phyloP scores from a whole-genome alignment of 805 yeast genomes.

The Teunomyces atbi region DNA sequence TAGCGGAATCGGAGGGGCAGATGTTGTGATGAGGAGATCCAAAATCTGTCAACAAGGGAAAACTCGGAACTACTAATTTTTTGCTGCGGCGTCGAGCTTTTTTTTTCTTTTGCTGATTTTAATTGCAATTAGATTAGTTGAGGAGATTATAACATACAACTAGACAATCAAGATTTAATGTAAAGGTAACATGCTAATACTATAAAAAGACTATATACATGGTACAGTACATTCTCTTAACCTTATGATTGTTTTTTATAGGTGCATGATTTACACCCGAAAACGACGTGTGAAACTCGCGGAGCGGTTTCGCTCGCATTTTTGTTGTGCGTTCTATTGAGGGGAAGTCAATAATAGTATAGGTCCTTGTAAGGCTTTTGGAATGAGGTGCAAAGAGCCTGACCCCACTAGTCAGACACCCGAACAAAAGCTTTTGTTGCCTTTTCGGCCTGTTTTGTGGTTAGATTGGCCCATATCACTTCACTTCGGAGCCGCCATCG shows the following conservation, averaged over 20 bases:
- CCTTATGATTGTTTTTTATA: no score
- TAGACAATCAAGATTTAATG: background rate
- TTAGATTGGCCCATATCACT: background rate
- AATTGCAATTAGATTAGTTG: background rate
- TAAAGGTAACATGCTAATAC: background rate
- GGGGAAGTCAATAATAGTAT: constrained; percentile 1
- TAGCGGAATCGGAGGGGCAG: background rate
- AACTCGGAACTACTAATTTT: background rate
- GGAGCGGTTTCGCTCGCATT: background rate
- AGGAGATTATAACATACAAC: background rate
- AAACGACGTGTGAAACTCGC: background rate
- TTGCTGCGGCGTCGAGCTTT: background rate
- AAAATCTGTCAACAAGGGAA: constrained; percentile 1
- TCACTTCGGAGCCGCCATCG: background rate
- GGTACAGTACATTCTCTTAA: no score
- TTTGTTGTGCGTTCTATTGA: constrained; percentile 4
- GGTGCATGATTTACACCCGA: background rate
- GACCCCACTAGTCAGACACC: no score
- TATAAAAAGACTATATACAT: no score
- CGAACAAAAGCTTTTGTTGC: no score
- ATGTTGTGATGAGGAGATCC: background rate
- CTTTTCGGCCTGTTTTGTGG: no score
- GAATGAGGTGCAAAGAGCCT: no score
- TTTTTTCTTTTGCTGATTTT: background rate
- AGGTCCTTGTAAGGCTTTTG: no score